Evolutionary conservation across 176 grass and related monocot species (phyloP).

Genomic region (Phoenix dactylifera): DNA sequence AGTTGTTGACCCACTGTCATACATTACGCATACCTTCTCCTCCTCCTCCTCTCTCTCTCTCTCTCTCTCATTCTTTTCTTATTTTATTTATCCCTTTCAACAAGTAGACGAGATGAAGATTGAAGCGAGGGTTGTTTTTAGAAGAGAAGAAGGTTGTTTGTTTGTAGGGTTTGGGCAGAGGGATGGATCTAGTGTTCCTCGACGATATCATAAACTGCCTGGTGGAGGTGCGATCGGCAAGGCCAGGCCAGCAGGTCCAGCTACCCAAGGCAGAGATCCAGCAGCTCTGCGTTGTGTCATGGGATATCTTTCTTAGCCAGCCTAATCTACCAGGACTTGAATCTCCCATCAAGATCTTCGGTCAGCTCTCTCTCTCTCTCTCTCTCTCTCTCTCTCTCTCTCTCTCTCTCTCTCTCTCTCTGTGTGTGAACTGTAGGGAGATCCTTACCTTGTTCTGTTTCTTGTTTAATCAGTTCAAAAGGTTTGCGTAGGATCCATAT

Average conservation of each 20-base stretch:
- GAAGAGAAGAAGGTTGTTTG: no score
- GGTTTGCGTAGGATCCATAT: no score
- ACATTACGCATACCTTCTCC: no score
- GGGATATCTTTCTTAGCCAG: constrained; percentile 80
- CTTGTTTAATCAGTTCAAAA: no score
- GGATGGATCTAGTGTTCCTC: constrained; percentile 54
- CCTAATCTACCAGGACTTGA: constrained; percentile 84
- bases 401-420: no score
- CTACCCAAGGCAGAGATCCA: constrained; percentile 80
- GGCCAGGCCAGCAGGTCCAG: constrained; percentile 73
- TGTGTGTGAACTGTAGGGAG: background rate
- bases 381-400: background rate
- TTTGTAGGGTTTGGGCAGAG: background rate
- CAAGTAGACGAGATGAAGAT: no score
- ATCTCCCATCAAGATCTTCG: constrained; percentile 91
- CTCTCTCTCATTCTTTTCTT: no score
- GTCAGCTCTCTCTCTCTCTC: constrained; percentile 20
- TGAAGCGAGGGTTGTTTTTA: no score
- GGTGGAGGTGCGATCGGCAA: constrained; percentile 66
- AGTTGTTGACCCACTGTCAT: no score
- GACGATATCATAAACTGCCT: constrained; percentile 73
- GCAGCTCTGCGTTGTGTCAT: constrained; percentile 62
- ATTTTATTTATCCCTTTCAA: no score
- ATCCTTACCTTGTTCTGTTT: no score
- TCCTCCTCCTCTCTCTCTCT: no score